Evolutionary conservation across 768 basidiomycete species (phyloP).

Genomic region (Podaxis sp.): DNA sequence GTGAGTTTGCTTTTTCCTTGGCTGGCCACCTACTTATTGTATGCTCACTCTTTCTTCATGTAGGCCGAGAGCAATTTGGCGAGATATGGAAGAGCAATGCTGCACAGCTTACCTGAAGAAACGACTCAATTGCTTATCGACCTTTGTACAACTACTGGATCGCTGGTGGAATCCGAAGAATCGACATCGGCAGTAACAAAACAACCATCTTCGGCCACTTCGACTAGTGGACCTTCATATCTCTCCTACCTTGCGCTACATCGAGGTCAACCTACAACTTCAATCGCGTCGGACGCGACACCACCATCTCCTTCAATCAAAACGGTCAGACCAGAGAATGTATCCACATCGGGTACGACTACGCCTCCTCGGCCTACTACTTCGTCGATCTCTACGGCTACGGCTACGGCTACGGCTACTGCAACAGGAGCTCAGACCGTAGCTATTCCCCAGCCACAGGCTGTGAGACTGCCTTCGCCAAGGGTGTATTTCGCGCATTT

Average conservation of each 20-base stretch:
- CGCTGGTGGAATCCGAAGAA: conserved; percentile 41
- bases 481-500: conserved; percentile 91
- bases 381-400: conserved; percentile 22
- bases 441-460: conserved; percentile 21
- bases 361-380: conserved; percentile 27
- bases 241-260: background rate
- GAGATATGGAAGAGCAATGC: conserved; percentile 83
- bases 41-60: background rate
- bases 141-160: conserved; percentile 70
- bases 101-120: conserved; percentile 77
- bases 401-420: conserved; percentile 26
- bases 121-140: conserved; percentile 92
- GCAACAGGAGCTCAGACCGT: conserved; percentile 15
- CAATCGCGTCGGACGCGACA: conserved; percentile 31
- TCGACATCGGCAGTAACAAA: conserved; percentile 18
- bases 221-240: background rate
- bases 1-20: conserved; percentile 38
- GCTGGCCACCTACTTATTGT: background rate
- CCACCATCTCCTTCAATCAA: conserved; percentile 34
- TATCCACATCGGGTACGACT: conserved; percentile 33
- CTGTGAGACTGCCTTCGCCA: conserved; percentile 67
- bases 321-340: conserved; percentile 35
- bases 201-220: conserved; percentile 13
- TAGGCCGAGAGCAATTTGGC: conserved; percentile 86
- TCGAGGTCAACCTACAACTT: conserved; percentile 23